Evolutionary conservation across 116 monocot species (phyloP).

Genomic region (Posidonia oceanica): DNA sequence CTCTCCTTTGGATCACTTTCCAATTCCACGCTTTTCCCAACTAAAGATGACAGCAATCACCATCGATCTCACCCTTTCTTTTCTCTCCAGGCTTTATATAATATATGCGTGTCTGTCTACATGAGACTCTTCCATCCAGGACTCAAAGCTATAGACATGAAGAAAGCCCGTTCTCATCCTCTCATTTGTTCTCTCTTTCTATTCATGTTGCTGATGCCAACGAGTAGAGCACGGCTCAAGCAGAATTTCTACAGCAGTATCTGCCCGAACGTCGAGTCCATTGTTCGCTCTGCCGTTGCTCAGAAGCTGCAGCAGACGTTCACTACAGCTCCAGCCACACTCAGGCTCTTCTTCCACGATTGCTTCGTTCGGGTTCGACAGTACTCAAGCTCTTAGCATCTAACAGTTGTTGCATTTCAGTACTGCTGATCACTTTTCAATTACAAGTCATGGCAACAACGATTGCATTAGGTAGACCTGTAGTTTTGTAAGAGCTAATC

Average conservation of each 20-base stretch:
- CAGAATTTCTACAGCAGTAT: slow-evolving; percentile 7
- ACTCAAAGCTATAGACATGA: neutral
- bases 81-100: no score
- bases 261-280: slow-evolving; percentile 14
- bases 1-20: no score
- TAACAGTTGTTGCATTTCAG: no score
- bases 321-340: slow-evolving; percentile 54
- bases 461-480: neutral
- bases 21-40: no score
- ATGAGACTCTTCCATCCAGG: no score
- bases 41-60: no score
- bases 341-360: slow-evolving; percentile 28
- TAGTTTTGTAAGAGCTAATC: neutral
- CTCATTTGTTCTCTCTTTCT: neutral
- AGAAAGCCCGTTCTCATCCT: neutral
- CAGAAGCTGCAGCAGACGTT: slow-evolving; percentile 42
- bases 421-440: neutral
- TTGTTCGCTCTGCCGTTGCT: slow-evolving; percentile 37
- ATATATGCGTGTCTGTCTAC: no score
- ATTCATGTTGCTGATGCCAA: neutral
- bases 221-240: neutral
- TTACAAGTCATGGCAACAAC: neutral
- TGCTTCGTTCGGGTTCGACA: slow-evolving; percentile 45
- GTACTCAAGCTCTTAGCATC: no score
- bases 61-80: no score